These are phyloP conservation scores for Rhynchospora tenuis DNA, from an alignment of 176 grass and related monocot species.

Conservation along the genomic window DNA sequence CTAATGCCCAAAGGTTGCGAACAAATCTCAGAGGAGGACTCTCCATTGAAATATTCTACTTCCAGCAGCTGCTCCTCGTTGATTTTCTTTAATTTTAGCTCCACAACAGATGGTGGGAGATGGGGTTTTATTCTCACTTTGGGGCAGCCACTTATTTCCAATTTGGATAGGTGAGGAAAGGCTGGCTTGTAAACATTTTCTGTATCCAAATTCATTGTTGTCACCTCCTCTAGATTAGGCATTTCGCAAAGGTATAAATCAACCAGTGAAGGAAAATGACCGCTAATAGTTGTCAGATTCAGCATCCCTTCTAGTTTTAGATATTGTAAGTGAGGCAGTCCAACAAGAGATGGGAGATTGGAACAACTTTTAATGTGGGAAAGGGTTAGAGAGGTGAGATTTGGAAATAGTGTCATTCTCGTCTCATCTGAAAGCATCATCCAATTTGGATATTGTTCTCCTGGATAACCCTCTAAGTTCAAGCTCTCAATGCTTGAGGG, in stretches of 20 bases:
- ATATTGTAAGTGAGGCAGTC: background rate
- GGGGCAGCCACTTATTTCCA: background rate
- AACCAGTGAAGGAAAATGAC: background rate
- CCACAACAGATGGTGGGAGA: background rate
- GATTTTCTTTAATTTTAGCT: background rate
- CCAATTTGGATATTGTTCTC: too few species aligned
- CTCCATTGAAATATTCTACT: background rate
- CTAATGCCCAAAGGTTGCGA: background rate
- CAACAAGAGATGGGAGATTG: too few species aligned
- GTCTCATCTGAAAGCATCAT: too few species aligned
- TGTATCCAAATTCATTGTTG: background rate
- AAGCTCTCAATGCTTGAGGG: too few species aligned
- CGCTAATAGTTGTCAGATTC: background rate
- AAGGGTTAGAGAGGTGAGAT: too few species aligned
- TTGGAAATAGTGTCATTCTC: too few species aligned
- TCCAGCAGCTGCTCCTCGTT: background rate
- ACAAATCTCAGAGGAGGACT: background rate
- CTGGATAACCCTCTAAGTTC: too few species aligned
- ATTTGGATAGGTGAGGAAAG: background rate
- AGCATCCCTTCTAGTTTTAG: background rate
- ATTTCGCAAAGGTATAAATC: background rate
- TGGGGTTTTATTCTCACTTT: background rate
- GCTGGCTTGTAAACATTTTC: background rate
- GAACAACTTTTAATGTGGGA: too few species aligned
- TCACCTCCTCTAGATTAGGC: background rate